These are phyloP conservation scores for Yamadazyma insecticola DNA, from an alignment of 805 yeast genomes.

Conservation along the genomic window DNA sequence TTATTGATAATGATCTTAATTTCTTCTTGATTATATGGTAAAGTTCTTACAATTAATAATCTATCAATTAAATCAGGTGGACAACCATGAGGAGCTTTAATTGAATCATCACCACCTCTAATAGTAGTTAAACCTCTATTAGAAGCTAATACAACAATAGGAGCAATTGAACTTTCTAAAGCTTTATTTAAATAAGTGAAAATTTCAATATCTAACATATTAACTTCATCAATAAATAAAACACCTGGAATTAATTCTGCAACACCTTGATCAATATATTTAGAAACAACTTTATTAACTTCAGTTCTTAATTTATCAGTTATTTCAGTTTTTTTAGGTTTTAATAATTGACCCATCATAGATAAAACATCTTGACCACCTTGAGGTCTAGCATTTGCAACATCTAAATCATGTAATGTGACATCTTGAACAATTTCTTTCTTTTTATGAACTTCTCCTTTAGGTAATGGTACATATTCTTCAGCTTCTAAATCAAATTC, in stretches of 20 bases:
- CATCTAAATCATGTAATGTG: constrained; percentile 91
- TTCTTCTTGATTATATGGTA: constrained; percentile 83
- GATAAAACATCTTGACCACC: constrained; percentile 97
- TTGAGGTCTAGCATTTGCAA: constrained; percentile 91
- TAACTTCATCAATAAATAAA: constrained; percentile 94
- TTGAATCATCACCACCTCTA: constrained; percentile 81
- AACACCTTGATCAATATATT: constrained; percentile 95
- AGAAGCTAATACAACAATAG: constrained; percentile 92
- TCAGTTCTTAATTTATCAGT: constrained; percentile 93
- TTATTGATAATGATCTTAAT: constrained; percentile 76
- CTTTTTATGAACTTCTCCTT: constrained; percentile 97
- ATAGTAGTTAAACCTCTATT: constrained; percentile 91
- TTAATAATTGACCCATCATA: constrained; percentile 94
- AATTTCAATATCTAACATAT: constrained; percentile 96
- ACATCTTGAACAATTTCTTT: constrained; percentile 98
- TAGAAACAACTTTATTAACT: constrained; percentile 92
- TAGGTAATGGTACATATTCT: constrained; percentile 97
- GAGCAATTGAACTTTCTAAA: constrained; percentile 85
- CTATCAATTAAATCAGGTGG: constrained; percentile 95
- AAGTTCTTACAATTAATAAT: constrained; percentile 83
- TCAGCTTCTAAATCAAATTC: constrained; percentile 98
- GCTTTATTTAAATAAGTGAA: constrained; percentile 94
- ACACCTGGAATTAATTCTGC: constrained; percentile 99
- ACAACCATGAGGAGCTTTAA: constrained; percentile 89
- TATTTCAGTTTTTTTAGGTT: constrained; percentile 94